Base-by-base conservation (phyloP, 2,329 filamentous ascomycete genomes). In the Colletotrichum godetiae region DNA sequence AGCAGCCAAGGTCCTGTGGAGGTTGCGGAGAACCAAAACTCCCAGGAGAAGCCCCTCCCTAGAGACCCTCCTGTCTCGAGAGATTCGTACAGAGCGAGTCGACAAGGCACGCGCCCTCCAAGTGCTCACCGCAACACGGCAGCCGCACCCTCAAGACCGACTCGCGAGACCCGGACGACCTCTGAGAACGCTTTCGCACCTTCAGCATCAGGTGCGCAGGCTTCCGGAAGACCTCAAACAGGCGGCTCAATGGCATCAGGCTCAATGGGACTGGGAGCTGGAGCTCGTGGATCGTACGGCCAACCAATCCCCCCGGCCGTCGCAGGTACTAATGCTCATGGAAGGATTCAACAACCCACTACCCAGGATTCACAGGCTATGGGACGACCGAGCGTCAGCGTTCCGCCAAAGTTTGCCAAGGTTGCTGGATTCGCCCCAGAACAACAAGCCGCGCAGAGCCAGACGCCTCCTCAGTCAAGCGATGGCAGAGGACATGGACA, bases 301-400 rank as follows among this genome's bases (percentile, higher is more conserved):
- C 94, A 97, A 82, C 97, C 96, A 61, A 92, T 92, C 58, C 94
- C 95, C 68, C 95, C 97, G 35, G 91, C 95, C 60, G 92, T 98
- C 73, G 95, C 95, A 61, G 92, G 93, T 77, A 97, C 95, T 65
- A 98, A 97, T 82, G 95, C 90, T 4, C 94, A 98, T 81, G 96
- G 95, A 75, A 93, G 93, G 75, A 95, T 98, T 78, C 94, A 97
- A 76, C 96, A 98, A 80, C 94, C 94, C 78, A 91, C 90, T 76
- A 94, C 95, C 80, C 90, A 90, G 62, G 95, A 96, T 37, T 93
- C 93, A 24, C 87, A 90, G 65, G 89, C 92, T 15, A 89, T 92
- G 61, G 80, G 91, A 85, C 84, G 92, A 82, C 80, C 91, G 80
- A 85, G 93, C 87, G 79, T 92, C 72, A 90, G 83, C 79, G 88